A percentile compares a stretch with the other conserved stretches of the same genome.
phyloP scores from a whole-genome alignment of 1,139 yeast species.

The Petasospora rhodanensis region DNA sequence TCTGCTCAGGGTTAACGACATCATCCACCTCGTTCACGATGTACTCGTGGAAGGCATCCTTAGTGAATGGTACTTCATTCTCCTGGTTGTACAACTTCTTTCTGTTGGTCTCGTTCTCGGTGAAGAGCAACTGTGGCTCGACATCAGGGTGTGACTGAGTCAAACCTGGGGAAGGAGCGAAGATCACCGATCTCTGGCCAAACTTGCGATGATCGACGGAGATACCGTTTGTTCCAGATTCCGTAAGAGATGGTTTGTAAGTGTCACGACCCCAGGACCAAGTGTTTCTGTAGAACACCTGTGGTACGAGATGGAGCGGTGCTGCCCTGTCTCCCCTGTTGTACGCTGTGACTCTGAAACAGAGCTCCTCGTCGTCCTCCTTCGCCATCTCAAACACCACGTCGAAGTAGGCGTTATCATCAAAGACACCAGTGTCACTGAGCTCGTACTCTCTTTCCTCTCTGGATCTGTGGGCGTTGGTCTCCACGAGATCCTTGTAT shows the following conservation, averaged over 20 bases:
- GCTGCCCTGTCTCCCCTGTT: slow-evolving; percentile 82
- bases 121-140: slow-evolving; percentile 72
- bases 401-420: slow-evolving; percentile 82
- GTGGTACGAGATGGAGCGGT: slow-evolving; percentile 85
- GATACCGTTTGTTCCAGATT: slow-evolving; percentile 44
- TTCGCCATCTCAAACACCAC: slow-evolving; percentile 91
- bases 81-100: slow-evolving; percentile 60
- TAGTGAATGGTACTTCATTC: slow-evolving; percentile 56
- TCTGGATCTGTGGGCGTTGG: slow-evolving; percentile 63
- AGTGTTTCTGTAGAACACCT: slow-evolving; percentile 80
- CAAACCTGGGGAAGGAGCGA: slow-evolving; percentile 88
- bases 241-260: slow-evolving; percentile 49
- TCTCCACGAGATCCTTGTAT: slow-evolving; percentile 68
- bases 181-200: slow-evolving; percentile 64
- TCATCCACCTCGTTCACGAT: slow-evolving; percentile 56
- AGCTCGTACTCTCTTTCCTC: slow-evolving; percentile 58
- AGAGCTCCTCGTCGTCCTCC: slow-evolving; percentile 72
- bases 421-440: slow-evolving; percentile 71
- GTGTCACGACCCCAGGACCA: slow-evolving; percentile 85
- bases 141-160: slow-evolving; percentile 57
- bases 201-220: slow-evolving; percentile 61
- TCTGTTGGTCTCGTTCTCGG: slow-evolving; percentile 86
- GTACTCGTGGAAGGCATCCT: slow-evolving; percentile 89
- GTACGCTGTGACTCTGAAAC: slow-evolving; percentile 85
- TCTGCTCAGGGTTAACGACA: slow-evolving; percentile 62